Evolutionary conservation across 768 basidiomycete species (phyloP).

Genomic region (Suillus paluster): DNA sequence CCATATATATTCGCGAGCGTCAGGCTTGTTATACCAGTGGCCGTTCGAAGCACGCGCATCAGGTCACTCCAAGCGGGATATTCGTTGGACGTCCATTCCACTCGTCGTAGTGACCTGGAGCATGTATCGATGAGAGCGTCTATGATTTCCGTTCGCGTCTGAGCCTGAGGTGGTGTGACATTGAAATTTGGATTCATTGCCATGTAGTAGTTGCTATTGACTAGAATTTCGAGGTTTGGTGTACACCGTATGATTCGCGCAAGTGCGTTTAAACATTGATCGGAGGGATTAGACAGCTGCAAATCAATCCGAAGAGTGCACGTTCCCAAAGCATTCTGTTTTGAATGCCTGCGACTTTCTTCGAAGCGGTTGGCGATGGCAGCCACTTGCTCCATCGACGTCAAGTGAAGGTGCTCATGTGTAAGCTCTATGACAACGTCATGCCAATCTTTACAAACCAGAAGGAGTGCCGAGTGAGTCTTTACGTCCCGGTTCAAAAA

Average conservation of each 20-base stretch:
- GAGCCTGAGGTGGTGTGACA: constrained; percentile 23
- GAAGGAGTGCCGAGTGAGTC: constrained; percentile 36
- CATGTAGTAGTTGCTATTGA: constrained; percentile 42
- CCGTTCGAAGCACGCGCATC: constrained; percentile 37
- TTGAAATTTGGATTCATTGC: constrained; percentile 22
- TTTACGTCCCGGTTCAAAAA: constrained; percentile 32
- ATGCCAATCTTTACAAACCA: constrained; percentile 45
- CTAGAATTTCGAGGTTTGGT: constrained; percentile 49
- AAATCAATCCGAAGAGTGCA: constrained; percentile 49
- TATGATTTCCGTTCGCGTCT: constrained; percentile 39
- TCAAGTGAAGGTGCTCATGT: constrained; percentile 46
- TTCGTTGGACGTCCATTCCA: constrained; percentile 52
- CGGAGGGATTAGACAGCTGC: constrained; percentile 38
- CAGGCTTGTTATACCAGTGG: constrained; percentile 43
- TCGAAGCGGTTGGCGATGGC: constrained; percentile 41
- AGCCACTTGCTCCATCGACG: constrained; percentile 39
- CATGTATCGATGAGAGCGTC: constrained; percentile 37
- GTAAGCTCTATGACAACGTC: constrained; percentile 41
- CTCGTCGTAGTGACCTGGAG: constrained; percentile 40
- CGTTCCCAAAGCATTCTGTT: constrained; percentile 39
- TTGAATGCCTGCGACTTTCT: constrained; percentile 20
- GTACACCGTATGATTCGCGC: constrained; percentile 44
- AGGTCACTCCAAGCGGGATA: constrained; percentile 46
- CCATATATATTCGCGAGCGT: constrained; percentile 46
- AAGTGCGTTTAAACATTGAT: constrained; percentile 23